A percentile compares a stretch with the other conserved stretches of the same genome.
These are phyloP conservation scores for Aegle marmelos DNA, from an alignment of 345 rosid genomes.

Conservation along the genomic window DNA sequence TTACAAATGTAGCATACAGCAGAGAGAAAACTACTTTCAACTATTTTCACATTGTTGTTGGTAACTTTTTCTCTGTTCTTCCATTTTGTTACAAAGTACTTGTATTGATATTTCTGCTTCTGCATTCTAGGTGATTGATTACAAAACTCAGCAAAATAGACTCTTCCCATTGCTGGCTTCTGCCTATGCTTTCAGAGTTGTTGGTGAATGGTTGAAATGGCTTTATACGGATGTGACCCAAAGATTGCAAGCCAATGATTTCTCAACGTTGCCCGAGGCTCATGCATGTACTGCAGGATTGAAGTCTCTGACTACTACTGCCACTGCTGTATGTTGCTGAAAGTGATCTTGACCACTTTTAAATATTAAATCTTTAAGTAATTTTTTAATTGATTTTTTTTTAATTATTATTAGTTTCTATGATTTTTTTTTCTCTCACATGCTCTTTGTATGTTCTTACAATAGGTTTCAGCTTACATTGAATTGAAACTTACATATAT, in stretches of 20 bases:
- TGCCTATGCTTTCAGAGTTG: slow-evolving; percentile 97
- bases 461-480: neutral
- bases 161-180: slow-evolving; percentile 99
- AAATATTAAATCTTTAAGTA: neutral
- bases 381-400: neutral
- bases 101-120: slow-evolving; percentile 17
- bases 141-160: slow-evolving; percentile 93
- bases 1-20: neutral
- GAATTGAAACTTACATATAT: neutral
- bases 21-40: neutral
- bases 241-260: slow-evolving; percentile 85
- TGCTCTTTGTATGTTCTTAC: neutral
- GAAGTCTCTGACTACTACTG: slow-evolving; percentile 92
- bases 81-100: neutral
- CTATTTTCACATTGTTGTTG: neutral
- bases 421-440: neutral
- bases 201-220: slow-evolving; percentile 98
- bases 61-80: neutral
- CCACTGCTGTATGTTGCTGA: slow-evolving; percentile 73
- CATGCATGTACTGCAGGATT: slow-evolving; percentile 99
- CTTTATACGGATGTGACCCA: slow-evolving; percentile 85
- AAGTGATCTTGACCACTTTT: slow-evolving; percentile 6
- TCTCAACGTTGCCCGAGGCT: slow-evolving; percentile 91
- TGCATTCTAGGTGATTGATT: slow-evolving; percentile 79
- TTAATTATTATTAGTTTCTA: neutral